Evolutionary conservation across 2,329 filamentous ascomycete species (phyloP).

Genomic region (Trichophyton schoenleinii): DNA sequence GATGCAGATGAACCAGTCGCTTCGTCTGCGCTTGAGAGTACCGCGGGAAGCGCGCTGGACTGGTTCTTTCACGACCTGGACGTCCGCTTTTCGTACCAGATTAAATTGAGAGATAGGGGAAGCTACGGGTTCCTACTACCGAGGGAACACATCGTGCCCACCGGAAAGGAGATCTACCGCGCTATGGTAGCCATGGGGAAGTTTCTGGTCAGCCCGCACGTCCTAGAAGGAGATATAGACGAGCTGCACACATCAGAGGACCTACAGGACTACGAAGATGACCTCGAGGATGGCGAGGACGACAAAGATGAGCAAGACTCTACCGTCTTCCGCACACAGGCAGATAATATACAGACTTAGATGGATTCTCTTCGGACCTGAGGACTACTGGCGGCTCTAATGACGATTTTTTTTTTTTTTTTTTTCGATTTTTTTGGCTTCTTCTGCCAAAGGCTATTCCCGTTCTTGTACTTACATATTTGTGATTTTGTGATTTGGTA

Average conservation of each 20-base stretch:
- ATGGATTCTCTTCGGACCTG: background rate
- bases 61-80: conserved; percentile 86
- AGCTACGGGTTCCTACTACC: conserved; percentile 90
- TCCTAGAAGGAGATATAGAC: background rate
- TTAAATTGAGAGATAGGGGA: conserved; percentile 83
- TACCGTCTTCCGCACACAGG: background rate
- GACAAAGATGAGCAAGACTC: background rate
- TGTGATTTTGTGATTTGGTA: background rate
- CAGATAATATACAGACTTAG: background rate
- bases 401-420: background rate
- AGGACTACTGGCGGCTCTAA: background rate
- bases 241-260: background rate
- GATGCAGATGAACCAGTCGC: conserved; percentile 17
- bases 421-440: background rate
- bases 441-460: background rate
- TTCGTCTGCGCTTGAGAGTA: conserved; percentile 49
- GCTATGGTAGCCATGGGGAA: conserved; percentile 74
- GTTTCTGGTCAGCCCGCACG: conserved; percentile 35
- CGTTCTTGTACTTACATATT: background rate
- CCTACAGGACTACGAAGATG: background rate
- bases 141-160: conserved; percentile 73
- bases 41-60: conserved; percentile 78
- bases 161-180: conserved; percentile 74
- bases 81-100: conserved; percentile 79
- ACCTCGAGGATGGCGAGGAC: background rate